Evolutionary conservation across 106 monocot genomes (phyloP).

Genomic region (Dactylorhiza incarnata): DNA sequence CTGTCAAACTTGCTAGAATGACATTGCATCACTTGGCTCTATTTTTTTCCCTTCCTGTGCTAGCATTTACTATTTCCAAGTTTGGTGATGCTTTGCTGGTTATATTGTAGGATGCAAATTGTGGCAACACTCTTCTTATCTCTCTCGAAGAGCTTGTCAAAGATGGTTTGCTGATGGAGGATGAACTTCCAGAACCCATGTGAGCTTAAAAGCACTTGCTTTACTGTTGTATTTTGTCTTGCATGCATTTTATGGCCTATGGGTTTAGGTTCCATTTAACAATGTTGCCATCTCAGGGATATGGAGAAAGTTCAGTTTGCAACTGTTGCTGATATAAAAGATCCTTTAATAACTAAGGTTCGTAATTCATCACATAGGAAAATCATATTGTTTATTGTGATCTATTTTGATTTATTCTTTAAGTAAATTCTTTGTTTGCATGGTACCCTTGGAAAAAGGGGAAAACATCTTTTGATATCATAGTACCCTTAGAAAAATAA

Average conservation of each 20-base stretch:
- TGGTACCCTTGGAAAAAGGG: no score
- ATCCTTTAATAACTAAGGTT: constrained; percentile 90
- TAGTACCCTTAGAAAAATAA: no score
- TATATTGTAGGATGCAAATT: constrained; percentile 84
- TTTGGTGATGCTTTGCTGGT: constrained; percentile 2
- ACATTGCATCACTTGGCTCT: neutral
- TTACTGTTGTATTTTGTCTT: constrained; percentile 5
- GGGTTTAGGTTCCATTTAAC: neutral
- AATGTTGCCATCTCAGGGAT: constrained; percentile 20
- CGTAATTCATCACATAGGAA: neutral
- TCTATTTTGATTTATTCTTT: no score
- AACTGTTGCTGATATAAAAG: constrained; percentile 64
- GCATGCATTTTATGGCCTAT: neutral
- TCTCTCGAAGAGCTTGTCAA: constrained; percentile 91
- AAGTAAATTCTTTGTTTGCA: no score
- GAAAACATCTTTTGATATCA: no score
- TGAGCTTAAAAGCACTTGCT: constrained; percentile 23
- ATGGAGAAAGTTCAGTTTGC: constrained; percentile 60
- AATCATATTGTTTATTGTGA: no score
- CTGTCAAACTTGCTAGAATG: neutral
- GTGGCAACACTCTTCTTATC: constrained; percentile 92
- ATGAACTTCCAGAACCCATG: constrained; percentile 86
- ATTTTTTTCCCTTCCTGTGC: neutral
- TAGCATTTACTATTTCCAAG: neutral
- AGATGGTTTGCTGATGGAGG: constrained; percentile 65